Percentiles rank a stretch among this genome's conserved stretches.
phyloP scores from a whole-genome alignment of 2,329 filamentous ascomycete genomes.

The Aspergillus sergii region DNA sequence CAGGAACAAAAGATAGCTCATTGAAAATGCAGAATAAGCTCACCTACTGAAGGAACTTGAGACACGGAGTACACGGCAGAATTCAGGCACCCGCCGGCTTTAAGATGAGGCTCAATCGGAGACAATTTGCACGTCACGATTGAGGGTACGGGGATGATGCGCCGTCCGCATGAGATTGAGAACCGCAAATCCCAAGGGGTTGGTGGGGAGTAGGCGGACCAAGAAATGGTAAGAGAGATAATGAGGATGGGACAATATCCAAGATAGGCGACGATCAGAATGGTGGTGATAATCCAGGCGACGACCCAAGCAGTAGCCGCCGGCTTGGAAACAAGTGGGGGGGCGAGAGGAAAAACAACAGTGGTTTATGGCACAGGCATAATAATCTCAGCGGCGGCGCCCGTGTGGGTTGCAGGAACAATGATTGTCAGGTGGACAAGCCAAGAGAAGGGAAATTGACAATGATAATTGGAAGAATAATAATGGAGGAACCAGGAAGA shows the following conservation, averaged over 20 bases:
- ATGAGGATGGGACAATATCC: not conserved
- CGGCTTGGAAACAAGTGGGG: not conserved
- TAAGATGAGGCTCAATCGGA: conserved; percentile 25
- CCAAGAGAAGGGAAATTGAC: conserved; percentile 4
- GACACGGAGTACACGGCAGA: conserved; percentile 7
- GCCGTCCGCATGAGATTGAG: conserved; percentile 9
- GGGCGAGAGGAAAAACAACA: not conserved
- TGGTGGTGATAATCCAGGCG: not conserved
- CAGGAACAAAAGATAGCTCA: not conserved
- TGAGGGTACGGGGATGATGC: conserved; percentile 3
- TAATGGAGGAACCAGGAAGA: too few relatives aligned
- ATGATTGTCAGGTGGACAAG: not conserved
- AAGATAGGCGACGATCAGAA: not conserved
- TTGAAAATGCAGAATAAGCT: conserved; percentile 16
- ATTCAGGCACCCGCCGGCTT: conserved; percentile 7
- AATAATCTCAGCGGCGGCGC: conserved; percentile 1
- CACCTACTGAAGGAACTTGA: conserved; percentile 14
- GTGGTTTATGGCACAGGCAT: not conserved
- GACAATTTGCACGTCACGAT: conserved; percentile 20
- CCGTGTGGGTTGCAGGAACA: not conserved
- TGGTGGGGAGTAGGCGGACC: not conserved
- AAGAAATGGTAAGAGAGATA: conserved; percentile 1
- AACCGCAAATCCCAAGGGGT: not conserved
- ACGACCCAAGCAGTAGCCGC: not conserved
- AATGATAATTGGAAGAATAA: not conserved